Conservation (phyloP, 805 yeast species). For the Candida broadrunensis region DNA sequence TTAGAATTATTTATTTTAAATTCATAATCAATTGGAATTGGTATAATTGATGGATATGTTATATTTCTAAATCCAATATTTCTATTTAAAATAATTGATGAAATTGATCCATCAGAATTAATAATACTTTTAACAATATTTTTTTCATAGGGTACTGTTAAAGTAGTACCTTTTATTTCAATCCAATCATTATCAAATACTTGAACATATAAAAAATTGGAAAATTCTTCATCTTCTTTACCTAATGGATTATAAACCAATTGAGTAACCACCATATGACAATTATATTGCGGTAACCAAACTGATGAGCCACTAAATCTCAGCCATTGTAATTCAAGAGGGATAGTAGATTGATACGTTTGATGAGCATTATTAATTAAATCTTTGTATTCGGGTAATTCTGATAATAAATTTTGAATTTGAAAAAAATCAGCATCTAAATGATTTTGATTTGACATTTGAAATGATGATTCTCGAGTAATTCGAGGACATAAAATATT, state of each 20-base stretch:
- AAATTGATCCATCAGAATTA: slow-evolving; percentile 14
- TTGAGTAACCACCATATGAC: slow-evolving; percentile 29
- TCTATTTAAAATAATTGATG: slow-evolving; percentile 7
- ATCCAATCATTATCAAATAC: slow-evolving; percentile 21
- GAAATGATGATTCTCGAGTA: slow-evolving; percentile 8
- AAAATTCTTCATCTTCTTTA: slow-evolving; percentile 20
- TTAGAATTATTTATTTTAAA: slow-evolving; percentile 8
- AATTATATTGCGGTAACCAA: slow-evolving; percentile 28
- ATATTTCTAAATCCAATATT: slow-evolving; percentile 11
- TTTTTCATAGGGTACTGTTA: slow-evolving; percentile 24
- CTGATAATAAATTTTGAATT: slow-evolving; percentile 8
- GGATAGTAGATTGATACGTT: slow-evolving; percentile 16
- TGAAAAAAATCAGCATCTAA: slow-evolving; percentile 14
- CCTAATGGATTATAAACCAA: slow-evolving; percentile 22
- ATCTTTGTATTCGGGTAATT: slow-evolving; percentile 7
- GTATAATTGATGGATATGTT: slow-evolving; percentile 11
- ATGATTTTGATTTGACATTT: slow-evolving; percentile 10
- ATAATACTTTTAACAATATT: slow-evolving; percentile 8
- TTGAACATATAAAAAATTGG: slow-evolving; percentile 22
- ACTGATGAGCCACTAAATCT: slow-evolving; percentile 31
- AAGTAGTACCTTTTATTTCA: slow-evolving; percentile 15
- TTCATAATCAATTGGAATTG: slow-evolving; percentile 13
- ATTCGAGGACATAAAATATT: slow-evolving; percentile 12
- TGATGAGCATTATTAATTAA: slow-evolving; percentile 13
- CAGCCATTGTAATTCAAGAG: slow-evolving; percentile 24